These are phyloP conservation scores for Moniliella sp. DNA, from an alignment of 1,284 basidiomycete genomes.

Conservation along the genomic window DNA sequence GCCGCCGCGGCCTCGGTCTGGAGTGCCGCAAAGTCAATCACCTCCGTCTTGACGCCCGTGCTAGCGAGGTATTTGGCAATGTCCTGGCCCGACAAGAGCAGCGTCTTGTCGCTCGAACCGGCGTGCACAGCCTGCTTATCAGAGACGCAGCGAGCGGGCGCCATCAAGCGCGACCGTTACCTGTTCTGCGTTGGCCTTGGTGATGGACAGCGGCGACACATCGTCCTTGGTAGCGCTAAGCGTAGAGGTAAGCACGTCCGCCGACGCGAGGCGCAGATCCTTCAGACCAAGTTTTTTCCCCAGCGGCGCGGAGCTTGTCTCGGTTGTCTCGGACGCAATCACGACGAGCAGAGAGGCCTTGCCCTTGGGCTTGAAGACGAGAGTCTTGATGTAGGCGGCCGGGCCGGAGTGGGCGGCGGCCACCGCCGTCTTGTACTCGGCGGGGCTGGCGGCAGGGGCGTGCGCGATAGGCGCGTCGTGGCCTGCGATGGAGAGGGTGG, in stretches of 20 bases:
- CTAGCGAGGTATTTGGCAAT: slow-evolving; percentile 19
- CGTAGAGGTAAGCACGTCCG: slow-evolving; percentile 67
- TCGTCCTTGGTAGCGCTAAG: slow-evolving; percentile 67
- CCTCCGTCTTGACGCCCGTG: slow-evolving; percentile 19
- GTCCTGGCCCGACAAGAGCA: slow-evolving; percentile 22
- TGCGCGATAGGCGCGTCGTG: slow-evolving; percentile 17
- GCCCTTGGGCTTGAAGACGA: slow-evolving; percentile 74
- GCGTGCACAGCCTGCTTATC: slow-evolving; percentile 20
- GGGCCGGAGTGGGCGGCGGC: slow-evolving; percentile 5
- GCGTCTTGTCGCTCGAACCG: slow-evolving; percentile 19
- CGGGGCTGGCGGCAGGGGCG: slow-evolving; percentile 14
- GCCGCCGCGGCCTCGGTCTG: background rate
- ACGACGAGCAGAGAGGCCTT: slow-evolving; percentile 65
- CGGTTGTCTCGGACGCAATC: slow-evolving; percentile 59
- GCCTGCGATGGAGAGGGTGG: slow-evolving; percentile 13
- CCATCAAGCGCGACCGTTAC: slow-evolving; percentile 18
- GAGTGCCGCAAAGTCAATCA: slow-evolving; percentile 8
- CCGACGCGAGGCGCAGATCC: slow-evolving; percentile 62
- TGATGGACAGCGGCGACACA: slow-evolving; percentile 27
- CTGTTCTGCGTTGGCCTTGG: slow-evolving; percentile 12
- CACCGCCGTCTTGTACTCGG: slow-evolving; percentile 13
- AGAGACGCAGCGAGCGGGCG: slow-evolving; percentile 11
- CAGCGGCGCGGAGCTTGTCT: slow-evolving; percentile 49
- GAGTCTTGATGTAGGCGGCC: slow-evolving; percentile 44
- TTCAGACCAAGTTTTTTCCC: slow-evolving; percentile 67